Conservation (phyloP, 306 rosid species). For the Herpetospermum pedunculosum region DNA sequence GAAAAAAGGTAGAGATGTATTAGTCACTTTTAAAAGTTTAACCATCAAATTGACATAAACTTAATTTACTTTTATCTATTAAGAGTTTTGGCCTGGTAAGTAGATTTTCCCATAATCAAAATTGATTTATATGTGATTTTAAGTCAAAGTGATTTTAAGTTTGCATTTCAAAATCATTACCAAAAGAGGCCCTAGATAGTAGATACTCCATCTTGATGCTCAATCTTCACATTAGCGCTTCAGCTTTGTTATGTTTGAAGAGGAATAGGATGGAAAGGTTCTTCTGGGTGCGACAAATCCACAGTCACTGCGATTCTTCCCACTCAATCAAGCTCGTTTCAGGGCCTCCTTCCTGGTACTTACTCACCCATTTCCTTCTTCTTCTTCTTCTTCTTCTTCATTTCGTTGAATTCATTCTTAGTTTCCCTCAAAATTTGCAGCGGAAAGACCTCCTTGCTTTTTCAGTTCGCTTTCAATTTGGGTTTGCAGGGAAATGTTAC, state of each 20-base stretch:
- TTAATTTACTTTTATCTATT: too few relatives aligned
- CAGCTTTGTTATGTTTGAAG: neutral
- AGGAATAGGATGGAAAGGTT: conserved; percentile 42
- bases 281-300: conserved; percentile 30
- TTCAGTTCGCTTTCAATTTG: conserved; percentile 71
- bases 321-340: conserved; percentile 44
- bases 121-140: too few relatives aligned
- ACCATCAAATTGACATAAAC: too few relatives aligned
- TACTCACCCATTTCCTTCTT: neutral
- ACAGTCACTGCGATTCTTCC: conserved; percentile 6
- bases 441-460: conserved; percentile 71
- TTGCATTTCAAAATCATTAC: too few relatives aligned
- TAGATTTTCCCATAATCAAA: too few relatives aligned
- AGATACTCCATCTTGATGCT: too few relatives aligned
- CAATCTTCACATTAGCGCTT: neutral
- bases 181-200: too few relatives aligned
- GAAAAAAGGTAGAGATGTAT: too few relatives aligned
- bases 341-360: conserved; percentile 77
- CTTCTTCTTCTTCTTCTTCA: neutral
- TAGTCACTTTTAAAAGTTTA: too few relatives aligned
- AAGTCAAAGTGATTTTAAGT: too few relatives aligned
- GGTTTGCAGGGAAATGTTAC: conserved; percentile 32
- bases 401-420: neutral
- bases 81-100: too few relatives aligned
- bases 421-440: conserved; percentile 16